These are phyloP conservation scores for Wickerhamomyces bovis DNA, from an alignment of 805 yeast genomes.

Conservation along the genomic window DNA sequence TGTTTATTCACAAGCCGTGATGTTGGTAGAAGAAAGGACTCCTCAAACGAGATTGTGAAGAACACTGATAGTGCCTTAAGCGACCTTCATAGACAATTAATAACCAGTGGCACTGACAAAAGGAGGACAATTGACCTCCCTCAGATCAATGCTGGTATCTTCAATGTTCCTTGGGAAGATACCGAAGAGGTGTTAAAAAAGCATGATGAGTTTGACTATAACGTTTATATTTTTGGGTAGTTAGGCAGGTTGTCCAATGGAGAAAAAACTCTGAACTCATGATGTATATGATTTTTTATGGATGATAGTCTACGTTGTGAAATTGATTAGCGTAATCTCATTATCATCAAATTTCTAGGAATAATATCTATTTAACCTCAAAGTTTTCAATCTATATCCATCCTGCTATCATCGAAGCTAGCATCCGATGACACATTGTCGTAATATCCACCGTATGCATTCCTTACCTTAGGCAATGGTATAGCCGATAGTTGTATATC, in stretches of 20 bases:
- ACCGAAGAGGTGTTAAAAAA: conserved; percentile 50
- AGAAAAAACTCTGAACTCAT: no score
- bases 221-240: conserved; percentile 40
- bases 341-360: background rate
- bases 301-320: no score
- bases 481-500: background rate
- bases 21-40: conserved; percentile 38
- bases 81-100: conserved; percentile 38
- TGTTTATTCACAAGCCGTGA: conserved; percentile 69
- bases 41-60: conserved; percentile 39
- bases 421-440: background rate
- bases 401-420: background rate
- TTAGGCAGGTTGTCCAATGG: background rate
- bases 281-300: no score
- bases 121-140: conserved; percentile 53
- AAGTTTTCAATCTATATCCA: background rate
- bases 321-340: background rate
- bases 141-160: conserved; percentile 73
- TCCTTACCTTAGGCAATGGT: background rate
- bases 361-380: background rate
- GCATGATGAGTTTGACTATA: conserved; percentile 28
- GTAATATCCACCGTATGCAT: background rate
- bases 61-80: conserved; percentile 46
- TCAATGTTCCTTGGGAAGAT: conserved; percentile 70
- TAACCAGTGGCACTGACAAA: conserved; percentile 6